These are phyloP conservation scores for Pythium scleroteichum DNA, from an alignment of 352 stramenopile genomes.

Conservation along the genomic window DNA sequence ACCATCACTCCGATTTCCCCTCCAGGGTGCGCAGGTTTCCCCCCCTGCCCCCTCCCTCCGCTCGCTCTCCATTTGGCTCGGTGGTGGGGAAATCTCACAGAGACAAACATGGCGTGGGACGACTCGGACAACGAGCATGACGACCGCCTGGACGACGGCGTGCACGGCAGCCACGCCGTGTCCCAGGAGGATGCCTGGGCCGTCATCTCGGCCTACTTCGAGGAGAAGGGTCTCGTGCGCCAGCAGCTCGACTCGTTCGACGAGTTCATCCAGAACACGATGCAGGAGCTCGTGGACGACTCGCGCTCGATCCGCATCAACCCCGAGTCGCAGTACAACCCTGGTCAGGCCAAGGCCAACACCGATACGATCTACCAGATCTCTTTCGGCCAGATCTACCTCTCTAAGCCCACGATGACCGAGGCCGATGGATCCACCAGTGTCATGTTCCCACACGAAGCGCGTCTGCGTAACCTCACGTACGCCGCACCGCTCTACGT, in stretches of 20 bases:
- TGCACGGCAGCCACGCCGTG: conserved; percentile 78
- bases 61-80: conserved; percentile 43
- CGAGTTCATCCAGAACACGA: conserved; percentile 99
- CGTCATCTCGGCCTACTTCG: conserved; percentile 99
- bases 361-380: conserved; percentile 94
- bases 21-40: neutral
- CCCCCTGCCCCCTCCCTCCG: conserved; percentile 12
- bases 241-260: conserved; percentile 99
- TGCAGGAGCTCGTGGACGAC: conserved; percentile 99
- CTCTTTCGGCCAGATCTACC: conserved; percentile 98
- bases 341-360: conserved; percentile 92
- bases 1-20: conserved; percentile 25
- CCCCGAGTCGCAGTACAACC: conserved; percentile 95
- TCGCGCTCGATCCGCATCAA: conserved; percentile 96
- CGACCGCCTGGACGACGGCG: conserved; percentile 44
- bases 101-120: conserved; percentile 65
- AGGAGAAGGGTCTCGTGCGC: conserved; percentile 99
- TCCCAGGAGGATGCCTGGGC: conserved; percentile 99
- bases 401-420: conserved; percentile 96
- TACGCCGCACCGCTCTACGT: conserved; percentile 99
- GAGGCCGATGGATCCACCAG: conserved; percentile 97
- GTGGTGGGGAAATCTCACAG: conserved; percentile 19
- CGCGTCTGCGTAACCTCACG: conserved; percentile 97
- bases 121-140: conserved; percentile 27
- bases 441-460: conserved; percentile 99